These are phyloP conservation scores for Monascus ruber DNA, from an alignment of 2,329 filamentous ascomycete genomes.

Conservation along the genomic window DNA sequence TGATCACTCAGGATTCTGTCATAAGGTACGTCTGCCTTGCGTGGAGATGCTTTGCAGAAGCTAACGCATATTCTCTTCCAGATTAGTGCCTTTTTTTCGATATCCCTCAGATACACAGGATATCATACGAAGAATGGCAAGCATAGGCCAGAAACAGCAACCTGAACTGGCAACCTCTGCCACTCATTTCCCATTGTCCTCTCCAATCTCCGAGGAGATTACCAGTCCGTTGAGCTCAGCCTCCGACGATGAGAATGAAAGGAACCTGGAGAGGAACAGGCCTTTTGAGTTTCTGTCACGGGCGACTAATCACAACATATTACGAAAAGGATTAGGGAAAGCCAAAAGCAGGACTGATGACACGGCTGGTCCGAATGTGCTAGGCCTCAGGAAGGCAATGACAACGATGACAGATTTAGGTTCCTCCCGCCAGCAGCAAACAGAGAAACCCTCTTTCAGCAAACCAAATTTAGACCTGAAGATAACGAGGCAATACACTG, in stretches of 20 bases:
- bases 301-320: slow-evolving; percentile 8
- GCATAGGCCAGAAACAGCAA: slow-evolving; percentile 13
- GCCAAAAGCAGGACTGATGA: too few species aligned
- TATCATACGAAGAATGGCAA: slow-evolving; percentile 8
- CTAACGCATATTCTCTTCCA: not conserved
- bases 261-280: slow-evolving; percentile 14
- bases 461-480: slow-evolving; percentile 5
- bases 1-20: too few species aligned
- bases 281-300: slow-evolving; percentile 22
- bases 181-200: slow-evolving; percentile 30
- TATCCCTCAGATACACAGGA: too few species aligned
- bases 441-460: not conserved
- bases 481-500: slow-evolving; percentile 13
- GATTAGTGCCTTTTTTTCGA: too few species aligned
- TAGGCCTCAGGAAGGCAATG: too few species aligned
- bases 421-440: not conserved
- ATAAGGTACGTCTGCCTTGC: too few species aligned
- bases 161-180: slow-evolving; percentile 18
- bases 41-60: too few species aligned
- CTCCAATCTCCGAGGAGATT: slow-evolving; percentile 33
- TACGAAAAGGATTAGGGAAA: too few species aligned
- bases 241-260: slow-evolving; percentile 10
- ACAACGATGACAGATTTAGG: too few species aligned
- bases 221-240: slow-evolving; percentile 26
- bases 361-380: too few species aligned